Base-by-base conservation (phyloP, 2,329 filamentous ascomycete genomes). In the Fusarium sp. region DNA sequence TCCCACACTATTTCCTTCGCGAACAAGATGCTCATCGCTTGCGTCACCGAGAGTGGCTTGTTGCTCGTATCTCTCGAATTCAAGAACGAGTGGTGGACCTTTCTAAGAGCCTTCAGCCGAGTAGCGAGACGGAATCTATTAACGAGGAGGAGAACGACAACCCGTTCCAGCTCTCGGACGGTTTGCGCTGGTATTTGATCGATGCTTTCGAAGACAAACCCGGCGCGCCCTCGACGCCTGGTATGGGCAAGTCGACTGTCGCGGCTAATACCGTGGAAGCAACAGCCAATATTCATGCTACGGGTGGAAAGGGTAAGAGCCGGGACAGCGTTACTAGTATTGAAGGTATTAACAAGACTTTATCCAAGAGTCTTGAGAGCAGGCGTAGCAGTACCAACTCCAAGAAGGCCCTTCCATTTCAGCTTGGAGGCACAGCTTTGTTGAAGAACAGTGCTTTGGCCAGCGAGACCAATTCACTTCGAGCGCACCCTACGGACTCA, bases 31-130 rank as follows among this genome's bases (percentile, higher is more conserved):
- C 86, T 2, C 96, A 99, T 78, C 90, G 93, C 62, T 83, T 99
- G 7, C 88, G 90, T 28, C 90, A 89, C 46, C 88, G 95, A 34
- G 96, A 99, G 76, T 99, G 96, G 94, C 88, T 99, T n/a, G 90
- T 99, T 9, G 96, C 96, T 10, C 90, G 96, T 17, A 98, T 99
- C 59, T 89, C 89, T 14, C 93, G 93, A 67, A 89, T 98, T 21
- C 93, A 98, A 80, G 93, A 97, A 77, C 91, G 94, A 5, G 91
- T 98, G 5, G 96, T 99, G 0, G 94, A 99, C 77, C 83, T 98
- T 7, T 96, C 92, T 17, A 94, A 92, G 79, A 92, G 90, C 23
- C 82, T 96, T 65, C 76, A 89, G 52, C 79, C 77, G 59, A 75
- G 70, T 67, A 81, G 76, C 19, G 85, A 86, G 62, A 82, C 81